Percentiles rank a stretch among this genome's conserved stretches.
phyloP scores from a whole-genome alignment of 2,329 filamentous ascomycete genomes.

The Fusarium palustre region DNA sequence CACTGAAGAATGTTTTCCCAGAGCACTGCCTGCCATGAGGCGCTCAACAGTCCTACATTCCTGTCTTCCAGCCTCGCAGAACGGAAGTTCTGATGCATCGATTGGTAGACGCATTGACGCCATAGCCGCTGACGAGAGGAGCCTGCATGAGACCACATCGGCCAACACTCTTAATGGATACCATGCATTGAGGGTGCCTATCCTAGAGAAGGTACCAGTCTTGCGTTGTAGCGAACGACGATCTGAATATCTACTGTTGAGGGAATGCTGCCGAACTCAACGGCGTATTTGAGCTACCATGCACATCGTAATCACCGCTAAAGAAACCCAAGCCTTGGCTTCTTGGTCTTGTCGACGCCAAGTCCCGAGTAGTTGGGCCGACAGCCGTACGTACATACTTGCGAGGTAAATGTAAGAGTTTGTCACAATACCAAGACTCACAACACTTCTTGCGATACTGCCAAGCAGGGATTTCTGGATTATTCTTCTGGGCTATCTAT shows the following conservation, averaged over 20 bases:
- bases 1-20: neutral
- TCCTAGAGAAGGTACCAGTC: neutral
- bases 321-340: slow-evolving; percentile 18
- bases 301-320: slow-evolving; percentile 33
- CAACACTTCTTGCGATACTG: neutral
- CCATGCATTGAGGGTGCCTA: neutral
- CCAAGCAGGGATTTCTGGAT: neutral
- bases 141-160: slow-evolving; percentile 15
- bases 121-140: slow-evolving; percentile 5
- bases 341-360: neutral
- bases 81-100: neutral
- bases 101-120: neutral
- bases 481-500: neutral
- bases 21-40: neutral
- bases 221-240: slow-evolving; percentile 15
- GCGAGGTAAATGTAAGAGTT: neutral
- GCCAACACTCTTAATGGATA: neutral
- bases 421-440: neutral
- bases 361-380: neutral
- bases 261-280: slow-evolving; percentile 4
- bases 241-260: slow-evolving; percentile 20
- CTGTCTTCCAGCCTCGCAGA: neutral
- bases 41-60: neutral
- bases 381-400: neutral
- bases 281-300: slow-evolving; percentile 1